These are phyloP conservation scores for Camellia oleifera DNA, from an alignment of 179 eudicot genomes.

Conservation along the genomic window DNA sequence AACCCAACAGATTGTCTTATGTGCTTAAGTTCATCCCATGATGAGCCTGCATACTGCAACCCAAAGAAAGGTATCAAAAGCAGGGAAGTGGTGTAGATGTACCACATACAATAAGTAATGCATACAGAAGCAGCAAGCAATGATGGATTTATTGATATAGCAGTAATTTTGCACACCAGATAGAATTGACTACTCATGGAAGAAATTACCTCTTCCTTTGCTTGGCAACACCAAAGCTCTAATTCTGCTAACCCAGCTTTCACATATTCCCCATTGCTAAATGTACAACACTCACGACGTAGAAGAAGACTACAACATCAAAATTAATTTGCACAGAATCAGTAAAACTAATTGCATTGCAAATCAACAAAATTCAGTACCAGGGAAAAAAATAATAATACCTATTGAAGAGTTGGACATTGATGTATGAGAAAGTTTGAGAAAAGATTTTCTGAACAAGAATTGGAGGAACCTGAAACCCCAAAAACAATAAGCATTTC, in stretches of 20 bases:
- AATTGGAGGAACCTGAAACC: conserved; percentile 67
- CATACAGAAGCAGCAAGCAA: background rate
- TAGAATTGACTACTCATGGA: background rate
- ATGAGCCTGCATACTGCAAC: conserved; percentile 50
- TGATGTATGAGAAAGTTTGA: conserved; percentile 67
- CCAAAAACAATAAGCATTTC: conserved; percentile 19
- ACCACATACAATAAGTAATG: background rate
- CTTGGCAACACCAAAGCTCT: conserved; percentile 71
- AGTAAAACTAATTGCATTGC: background rate
- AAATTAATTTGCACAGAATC: background rate
- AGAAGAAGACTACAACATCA: conserved; percentile 56
- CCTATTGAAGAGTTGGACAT: conserved; percentile 89
- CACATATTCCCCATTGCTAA: conserved; percentile 67
- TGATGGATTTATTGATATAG: background rate
- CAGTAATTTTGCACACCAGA: background rate
- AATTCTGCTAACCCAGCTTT: conserved; percentile 69
- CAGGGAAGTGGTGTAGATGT: background rate
- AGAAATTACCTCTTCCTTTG: conserved; percentile 46
- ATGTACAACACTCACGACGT: conserved; percentile 79
- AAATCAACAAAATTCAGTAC: background rate
- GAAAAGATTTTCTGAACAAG: conserved; percentile 61
- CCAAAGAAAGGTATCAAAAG: conserved; percentile 9
- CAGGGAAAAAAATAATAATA: conserved; percentile 20
- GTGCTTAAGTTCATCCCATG: conserved; percentile 66
- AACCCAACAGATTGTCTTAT: conserved; percentile 55